A percentile compares a stretch with the other conserved stretches of the same genome.
Evolutionary conservation across 345 rosid species (phyloP).

Genomic region (Raphanus raphanistrum): DNA sequence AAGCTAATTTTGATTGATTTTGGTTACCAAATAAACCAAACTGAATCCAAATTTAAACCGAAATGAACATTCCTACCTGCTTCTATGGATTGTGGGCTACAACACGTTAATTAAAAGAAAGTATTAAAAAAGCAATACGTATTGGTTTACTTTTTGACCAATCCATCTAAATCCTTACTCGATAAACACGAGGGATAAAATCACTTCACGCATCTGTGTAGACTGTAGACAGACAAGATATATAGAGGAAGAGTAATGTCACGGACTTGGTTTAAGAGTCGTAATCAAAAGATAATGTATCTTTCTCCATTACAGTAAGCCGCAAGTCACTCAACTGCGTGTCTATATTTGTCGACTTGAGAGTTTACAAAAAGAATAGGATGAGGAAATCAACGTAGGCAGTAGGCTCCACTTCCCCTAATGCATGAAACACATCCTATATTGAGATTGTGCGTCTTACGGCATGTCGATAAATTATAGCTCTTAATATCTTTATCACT

Average conservation of each 20-base stretch:
- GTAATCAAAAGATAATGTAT: constrained; percentile 16
- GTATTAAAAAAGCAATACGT: neutral
- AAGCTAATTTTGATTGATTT: no score
- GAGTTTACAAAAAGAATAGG: neutral
- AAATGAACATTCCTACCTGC: neutral
- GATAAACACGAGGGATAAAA: constrained; percentile 14
- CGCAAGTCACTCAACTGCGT: neutral
- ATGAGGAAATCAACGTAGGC: neutral
- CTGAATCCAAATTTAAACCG: no score
- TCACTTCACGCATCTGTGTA: constrained; percentile 17
- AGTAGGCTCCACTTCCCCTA: neutral
- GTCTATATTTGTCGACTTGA: constrained; percentile 19
- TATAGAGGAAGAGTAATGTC: neutral
- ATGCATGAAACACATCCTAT: neutral
- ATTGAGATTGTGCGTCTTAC: neutral
- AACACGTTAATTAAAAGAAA: neutral
- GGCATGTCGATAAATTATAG: constrained; percentile 16
- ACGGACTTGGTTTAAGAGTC: constrained; percentile 18
- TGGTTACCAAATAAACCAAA: no score
- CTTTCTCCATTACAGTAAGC: constrained; percentile 4
- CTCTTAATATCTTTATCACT: neutral
- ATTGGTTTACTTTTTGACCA: neutral
- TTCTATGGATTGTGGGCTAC: neutral
- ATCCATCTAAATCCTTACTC: neutral
- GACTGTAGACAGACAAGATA: neutral